Evolutionary conservation across 2,329 filamentous ascomycete species (phyloP).

Genomic region (Huntiella savannae): DNA sequence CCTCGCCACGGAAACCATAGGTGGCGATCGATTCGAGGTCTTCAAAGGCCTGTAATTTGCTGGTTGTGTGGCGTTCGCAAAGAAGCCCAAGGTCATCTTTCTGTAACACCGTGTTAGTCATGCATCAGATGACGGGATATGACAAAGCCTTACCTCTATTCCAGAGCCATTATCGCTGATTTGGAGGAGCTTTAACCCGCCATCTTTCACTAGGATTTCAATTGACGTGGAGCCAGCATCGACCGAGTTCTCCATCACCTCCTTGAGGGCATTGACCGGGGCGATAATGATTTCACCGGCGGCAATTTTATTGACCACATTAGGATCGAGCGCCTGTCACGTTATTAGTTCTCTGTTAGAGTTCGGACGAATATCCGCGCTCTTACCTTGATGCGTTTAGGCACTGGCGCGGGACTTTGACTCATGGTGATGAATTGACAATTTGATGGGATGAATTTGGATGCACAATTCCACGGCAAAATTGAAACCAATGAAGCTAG

Average conservation of each 20-base stretch:
- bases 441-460: too few relatives aligned
- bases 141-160: conserved; percentile 51
- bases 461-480: too few relatives aligned
- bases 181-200: conserved; percentile 82
- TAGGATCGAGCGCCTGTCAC: conserved; percentile 58
- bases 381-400: conserved; percentile 6
- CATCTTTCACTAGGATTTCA: conserved; percentile 85
- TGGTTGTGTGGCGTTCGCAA: conserved; percentile 92
- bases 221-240: conserved; percentile 88
- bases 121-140: not conserved
- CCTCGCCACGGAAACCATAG: conserved; percentile 95
- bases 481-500: too few relatives aligned
- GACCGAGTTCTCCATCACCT: conserved; percentile 90
- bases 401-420: not conserved
- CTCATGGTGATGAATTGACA: too few relatives aligned
- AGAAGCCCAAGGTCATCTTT: conserved; percentile 81
- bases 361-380: not conserved
- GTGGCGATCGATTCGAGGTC: conserved; percentile 79
- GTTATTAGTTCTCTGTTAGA: not conserved
- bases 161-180: conserved; percentile 96
- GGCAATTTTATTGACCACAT: conserved; percentile 96
- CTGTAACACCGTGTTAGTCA: conserved; percentile 23
- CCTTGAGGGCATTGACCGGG: conserved; percentile 87
- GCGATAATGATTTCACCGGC: conserved; percentile 97
- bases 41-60: conserved; percentile 84